Conservation (phyloP, 352 stramenopile genomes). For the Globisporangium nunn region DNA sequence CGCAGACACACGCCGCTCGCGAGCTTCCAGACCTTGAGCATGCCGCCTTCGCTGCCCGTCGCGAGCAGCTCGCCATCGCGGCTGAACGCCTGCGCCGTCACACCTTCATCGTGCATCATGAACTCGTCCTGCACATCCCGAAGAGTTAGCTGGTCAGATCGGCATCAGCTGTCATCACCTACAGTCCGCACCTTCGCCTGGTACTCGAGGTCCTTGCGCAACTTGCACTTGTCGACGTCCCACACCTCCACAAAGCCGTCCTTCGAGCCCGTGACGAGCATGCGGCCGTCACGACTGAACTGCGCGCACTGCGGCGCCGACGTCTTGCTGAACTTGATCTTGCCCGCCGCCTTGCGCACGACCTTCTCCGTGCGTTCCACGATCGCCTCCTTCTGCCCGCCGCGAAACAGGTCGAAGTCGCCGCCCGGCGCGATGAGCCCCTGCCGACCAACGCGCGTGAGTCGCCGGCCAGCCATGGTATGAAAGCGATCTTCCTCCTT, state of each 20-base stretch:
- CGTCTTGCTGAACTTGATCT: slow-evolving; percentile 88
- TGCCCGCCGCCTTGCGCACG: slow-evolving; percentile 54
- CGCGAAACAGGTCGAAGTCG: slow-evolving; percentile 82
- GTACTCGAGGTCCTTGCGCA: slow-evolving; percentile 91
- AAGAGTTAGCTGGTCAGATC: too few relatives aligned
- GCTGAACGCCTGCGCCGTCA: slow-evolving; percentile 86
- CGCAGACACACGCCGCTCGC: slow-evolving; percentile 85
- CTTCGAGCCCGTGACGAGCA: slow-evolving; percentile 90
- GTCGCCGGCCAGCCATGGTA: not conserved
- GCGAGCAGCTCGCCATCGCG: slow-evolving; percentile 85
- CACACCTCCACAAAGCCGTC: slow-evolving; percentile 95
- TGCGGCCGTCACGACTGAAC: slow-evolving; percentile 86
- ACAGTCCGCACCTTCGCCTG: slow-evolving; percentile 61
- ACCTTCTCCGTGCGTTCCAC: slow-evolving; percentile 57
- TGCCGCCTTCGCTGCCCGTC: slow-evolving; percentile 79
- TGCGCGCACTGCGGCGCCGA: slow-evolving; percentile 74
- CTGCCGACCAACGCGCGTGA: slow-evolving; percentile 13
- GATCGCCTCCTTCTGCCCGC: slow-evolving; percentile 38
- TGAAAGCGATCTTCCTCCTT: too few relatives aligned
- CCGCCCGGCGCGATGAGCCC: slow-evolving; percentile 47
- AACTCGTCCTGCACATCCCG: slow-evolving; percentile 70
- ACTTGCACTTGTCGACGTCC: slow-evolving; percentile 86
- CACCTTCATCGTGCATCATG: slow-evolving; percentile 87
- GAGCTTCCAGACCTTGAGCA: slow-evolving; percentile 92
- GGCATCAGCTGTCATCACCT: too few relatives aligned